Evolutionary conservation across 2,329 filamentous ascomycete species (phyloP).

Genomic region (Pseudogymnoascus sp.): DNA sequence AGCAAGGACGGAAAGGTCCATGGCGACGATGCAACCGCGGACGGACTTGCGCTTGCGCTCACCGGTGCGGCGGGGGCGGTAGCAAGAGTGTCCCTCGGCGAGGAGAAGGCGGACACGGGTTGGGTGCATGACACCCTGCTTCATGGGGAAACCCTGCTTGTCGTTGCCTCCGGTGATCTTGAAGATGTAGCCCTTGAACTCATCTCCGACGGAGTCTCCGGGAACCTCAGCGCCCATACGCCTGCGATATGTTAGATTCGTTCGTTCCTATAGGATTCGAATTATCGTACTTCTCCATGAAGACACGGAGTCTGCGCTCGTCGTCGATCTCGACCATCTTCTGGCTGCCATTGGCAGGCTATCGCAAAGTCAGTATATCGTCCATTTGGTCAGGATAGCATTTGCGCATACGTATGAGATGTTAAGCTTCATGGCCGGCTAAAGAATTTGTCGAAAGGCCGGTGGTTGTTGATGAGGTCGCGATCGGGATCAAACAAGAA

Average conservation of each 20-base stretch:
- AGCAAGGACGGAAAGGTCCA: conserved; percentile 90
- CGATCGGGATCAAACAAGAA: conserved; percentile 9
- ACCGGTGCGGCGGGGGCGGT: conserved; percentile 92
- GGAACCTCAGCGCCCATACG: conserved; percentile 86
- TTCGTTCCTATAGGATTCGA: conserved; percentile 22
- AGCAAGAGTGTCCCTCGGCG: conserved; percentile 95
- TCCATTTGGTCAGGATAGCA: conserved; percentile 45
- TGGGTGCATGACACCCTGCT: conserved; percentile 99
- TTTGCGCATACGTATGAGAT: conserved; percentile 37
- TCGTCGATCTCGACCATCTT: conserved; percentile 99
- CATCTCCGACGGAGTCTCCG: conserved; percentile 91
- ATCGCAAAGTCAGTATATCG: conserved; percentile 44
- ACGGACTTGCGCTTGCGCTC: conserved; percentile 99
- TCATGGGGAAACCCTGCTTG: conserved; percentile 99
- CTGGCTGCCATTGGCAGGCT: conserved; percentile 97
- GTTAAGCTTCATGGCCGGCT: conserved; percentile 58
- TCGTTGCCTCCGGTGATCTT: conserved; percentile 99
- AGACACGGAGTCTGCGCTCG: conserved; percentile 97
- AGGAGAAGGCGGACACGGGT: conserved; percentile 98
- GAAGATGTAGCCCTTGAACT: conserved; percentile 99
- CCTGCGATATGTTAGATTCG: conserved; percentile 19
- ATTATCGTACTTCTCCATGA: conserved; percentile 94
- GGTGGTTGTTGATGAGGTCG: conserved; percentile 9
- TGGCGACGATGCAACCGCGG: conserved; percentile 96
- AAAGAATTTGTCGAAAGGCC: conserved; percentile 9